These are phyloP conservation scores for Termitomyces sp. DNA, from an alignment of 768 basidiomycete species.

Conservation along the genomic window DNA sequence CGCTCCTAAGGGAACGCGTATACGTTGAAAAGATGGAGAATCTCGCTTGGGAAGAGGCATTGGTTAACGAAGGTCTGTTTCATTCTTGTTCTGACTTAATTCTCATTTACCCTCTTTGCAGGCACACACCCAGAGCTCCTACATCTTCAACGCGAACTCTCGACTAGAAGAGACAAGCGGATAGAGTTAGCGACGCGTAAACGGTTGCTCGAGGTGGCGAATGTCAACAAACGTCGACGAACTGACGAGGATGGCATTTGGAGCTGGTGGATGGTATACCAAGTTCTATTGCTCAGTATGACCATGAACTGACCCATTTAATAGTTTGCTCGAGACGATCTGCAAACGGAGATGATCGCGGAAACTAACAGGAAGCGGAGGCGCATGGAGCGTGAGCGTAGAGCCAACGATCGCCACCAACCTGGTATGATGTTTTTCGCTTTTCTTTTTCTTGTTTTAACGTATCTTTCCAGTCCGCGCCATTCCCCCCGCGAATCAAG, in stretches of 20 bases:
- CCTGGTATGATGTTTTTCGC: constrained; percentile 47
- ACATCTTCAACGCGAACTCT: constrained; percentile 76
- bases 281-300: constrained; percentile 6
- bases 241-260: constrained; percentile 77
- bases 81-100: constrained; percentile 2
- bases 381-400: constrained; percentile 79
- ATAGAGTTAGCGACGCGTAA: constrained; percentile 77
- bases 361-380: constrained; percentile 86
- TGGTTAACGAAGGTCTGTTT: constrained; percentile 70
- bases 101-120: constrained; percentile 23
- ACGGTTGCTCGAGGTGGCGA: constrained; percentile 62
- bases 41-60: constrained; percentile 81
- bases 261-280: constrained; percentile 84
- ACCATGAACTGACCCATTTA: constrained; percentile 6
- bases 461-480: constrained; percentile 43
- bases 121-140: constrained; percentile 85
- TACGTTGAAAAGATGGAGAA: constrained; percentile 95
- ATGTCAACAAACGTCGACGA: constrained; percentile 56
- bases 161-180: constrained; percentile 75
- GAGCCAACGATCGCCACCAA: constrained; percentile 71
- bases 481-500: constrained; percentile 51
- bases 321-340: constrained; percentile 70
- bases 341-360: constrained; percentile 86
- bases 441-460: not conserved
- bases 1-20: constrained; percentile 76